A percentile compares a stretch with the other conserved stretches of the same genome.
Evolutionary conservation across 176 grass and related monocot genomes (phyloP).

Genomic region (Oryza coarctata): DNA sequence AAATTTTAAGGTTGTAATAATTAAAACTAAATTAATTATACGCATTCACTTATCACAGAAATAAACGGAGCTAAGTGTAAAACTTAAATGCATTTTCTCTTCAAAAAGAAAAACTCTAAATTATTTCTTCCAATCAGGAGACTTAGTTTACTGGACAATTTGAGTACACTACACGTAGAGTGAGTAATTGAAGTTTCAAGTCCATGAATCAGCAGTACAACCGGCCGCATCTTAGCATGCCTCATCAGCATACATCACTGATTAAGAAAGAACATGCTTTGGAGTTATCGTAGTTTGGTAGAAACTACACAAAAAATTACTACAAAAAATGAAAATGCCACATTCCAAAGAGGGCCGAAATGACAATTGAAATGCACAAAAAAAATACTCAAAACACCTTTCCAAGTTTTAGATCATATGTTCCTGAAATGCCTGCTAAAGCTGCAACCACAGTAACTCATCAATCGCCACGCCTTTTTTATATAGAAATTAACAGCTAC

Average conservation of each 20-base stretch:
- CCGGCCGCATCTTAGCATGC: not conserved
- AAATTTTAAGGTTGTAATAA: no score
- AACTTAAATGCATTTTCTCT: no score
- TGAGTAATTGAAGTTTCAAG: not conserved
- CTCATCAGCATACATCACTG: not conserved
- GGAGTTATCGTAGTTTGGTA: not conserved
- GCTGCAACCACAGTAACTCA: not conserved
- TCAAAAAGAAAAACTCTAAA: no score
- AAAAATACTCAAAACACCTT: not conserved
- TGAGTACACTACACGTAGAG: no score
- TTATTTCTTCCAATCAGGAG: no score
- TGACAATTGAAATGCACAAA: not conserved
- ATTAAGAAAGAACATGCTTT: not conserved
- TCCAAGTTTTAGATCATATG: not conserved
- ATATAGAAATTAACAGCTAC: slow-evolving; percentile 3
- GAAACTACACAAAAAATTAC: not conserved
- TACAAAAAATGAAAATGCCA: not conserved
- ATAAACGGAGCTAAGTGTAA: no score
- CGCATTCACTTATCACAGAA: no score
- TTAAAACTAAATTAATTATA: no score
- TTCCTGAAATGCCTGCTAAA: not conserved
- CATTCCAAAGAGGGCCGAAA: not conserved
- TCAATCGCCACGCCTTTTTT: not conserved
- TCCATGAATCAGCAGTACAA: not conserved
- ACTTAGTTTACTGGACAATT: no score